Percentiles rank a stretch among this genome's conserved stretches.
phyloP scores from a whole-genome alignment of 768 basidiomycete species.

The Trametes coccinea region DNA sequence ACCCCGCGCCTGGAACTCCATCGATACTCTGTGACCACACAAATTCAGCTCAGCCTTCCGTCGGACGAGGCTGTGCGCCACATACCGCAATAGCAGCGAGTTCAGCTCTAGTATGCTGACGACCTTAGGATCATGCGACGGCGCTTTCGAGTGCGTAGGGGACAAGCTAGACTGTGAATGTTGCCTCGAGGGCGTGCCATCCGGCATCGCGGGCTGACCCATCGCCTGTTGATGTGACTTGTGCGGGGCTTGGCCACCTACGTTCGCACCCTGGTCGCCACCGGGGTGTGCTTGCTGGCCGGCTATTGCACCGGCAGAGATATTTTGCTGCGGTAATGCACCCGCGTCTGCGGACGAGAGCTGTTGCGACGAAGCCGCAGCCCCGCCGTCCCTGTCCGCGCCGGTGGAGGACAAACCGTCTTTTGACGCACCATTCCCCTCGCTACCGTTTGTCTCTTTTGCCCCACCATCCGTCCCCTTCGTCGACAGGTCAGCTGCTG shows the following conservation, averaged over 20 bases:
- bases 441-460: not conserved
- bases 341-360: not conserved
- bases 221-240: not conserved
- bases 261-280: not conserved
- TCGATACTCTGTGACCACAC: slow-evolving; percentile 47
- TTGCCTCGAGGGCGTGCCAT: slow-evolving; percentile 4
- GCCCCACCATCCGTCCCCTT: slow-evolving; percentile 20
- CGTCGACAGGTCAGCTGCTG: slow-evolving; percentile 38
- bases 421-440: slow-evolving; percentile 1
- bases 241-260: not conserved
- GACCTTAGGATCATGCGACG: slow-evolving; percentile 49
- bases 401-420: slow-evolving; percentile 2
- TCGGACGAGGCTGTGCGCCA: not conserved
- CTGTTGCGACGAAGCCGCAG: slow-evolving; percentile 2
- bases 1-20: slow-evolving; percentile 59
- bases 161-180: slow-evolving; percentile 15
- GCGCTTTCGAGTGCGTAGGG: slow-evolving; percentile 14
- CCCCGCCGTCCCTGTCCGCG: slow-evolving; percentile 1
- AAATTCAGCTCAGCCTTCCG: not conserved
- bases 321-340: not conserved
- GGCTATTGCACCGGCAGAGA: not conserved
- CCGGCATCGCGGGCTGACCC: slow-evolving; percentile 5
- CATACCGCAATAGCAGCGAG: slow-evolving; percentile 66
- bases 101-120: slow-evolving; percentile 66
- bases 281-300: not conserved